Conservation (phyloP, 495 filamentous ascomycete species). For the Bryoglossum gracile region DNA sequence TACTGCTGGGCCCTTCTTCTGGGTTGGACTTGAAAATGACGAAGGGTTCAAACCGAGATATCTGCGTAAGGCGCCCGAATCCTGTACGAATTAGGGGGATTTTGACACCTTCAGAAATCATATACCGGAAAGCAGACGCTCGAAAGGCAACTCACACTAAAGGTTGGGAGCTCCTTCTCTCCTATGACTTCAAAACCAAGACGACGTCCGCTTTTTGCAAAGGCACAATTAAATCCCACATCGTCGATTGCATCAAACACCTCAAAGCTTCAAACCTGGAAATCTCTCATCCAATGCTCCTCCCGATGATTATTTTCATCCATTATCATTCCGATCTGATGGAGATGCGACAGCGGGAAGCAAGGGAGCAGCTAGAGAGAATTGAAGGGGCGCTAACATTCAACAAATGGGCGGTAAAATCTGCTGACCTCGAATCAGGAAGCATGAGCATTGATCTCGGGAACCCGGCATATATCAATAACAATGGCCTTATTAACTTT, state of each 20-base stretch:
- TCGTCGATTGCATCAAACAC: constrained; percentile 34
- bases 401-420: no score
- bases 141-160: constrained; percentile 46
- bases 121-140: constrained; percentile 49
- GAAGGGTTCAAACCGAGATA: constrained; percentile 41
- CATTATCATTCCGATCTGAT: constrained; percentile 38
- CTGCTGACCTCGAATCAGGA: no score
- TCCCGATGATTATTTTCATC: constrained; percentile 44
- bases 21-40: constrained; percentile 41
- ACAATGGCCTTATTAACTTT: constrained; percentile 38
- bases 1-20: constrained; percentile 48
- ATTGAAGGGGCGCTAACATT: no score
- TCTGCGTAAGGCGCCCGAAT: constrained; percentile 32
- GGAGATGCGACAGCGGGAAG: constrained; percentile 46
- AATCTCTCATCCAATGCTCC: constrained; percentile 41
- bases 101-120: constrained; percentile 42
- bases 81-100: not conserved
- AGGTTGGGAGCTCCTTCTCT: constrained; percentile 49
- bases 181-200: constrained; percentile 38
- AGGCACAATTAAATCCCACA: constrained; percentile 43
- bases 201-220: constrained; percentile 47
- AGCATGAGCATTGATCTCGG: no score
- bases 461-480: constrained; percentile 44
- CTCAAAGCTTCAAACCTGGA: constrained; percentile 35
- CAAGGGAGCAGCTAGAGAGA: constrained; percentile 45